Percentiles rank a stretch among this genome's conserved stretches.
phyloP scores from a whole-genome alignment of 768 basidiomycete species.

The Gelatoporia subvermispora region DNA sequence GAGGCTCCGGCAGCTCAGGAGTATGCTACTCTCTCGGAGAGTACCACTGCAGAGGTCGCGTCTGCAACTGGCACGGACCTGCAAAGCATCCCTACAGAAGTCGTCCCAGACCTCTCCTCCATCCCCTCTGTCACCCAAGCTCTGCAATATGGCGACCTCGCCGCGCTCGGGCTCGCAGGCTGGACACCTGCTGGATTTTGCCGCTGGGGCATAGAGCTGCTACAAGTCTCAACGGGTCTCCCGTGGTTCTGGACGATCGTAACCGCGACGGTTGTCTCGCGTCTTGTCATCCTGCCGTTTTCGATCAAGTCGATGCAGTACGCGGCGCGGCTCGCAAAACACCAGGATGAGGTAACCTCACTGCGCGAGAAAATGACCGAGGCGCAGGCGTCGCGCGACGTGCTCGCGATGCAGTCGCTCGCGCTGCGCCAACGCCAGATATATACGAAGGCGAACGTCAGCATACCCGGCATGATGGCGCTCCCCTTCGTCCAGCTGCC shows the following conservation, averaged over 20 bases:
- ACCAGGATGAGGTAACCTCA: constrained; percentile 53
- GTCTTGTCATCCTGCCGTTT: constrained; percentile 56
- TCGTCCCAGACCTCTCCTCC: constrained; percentile 8
- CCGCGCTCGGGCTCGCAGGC: constrained; percentile 55
- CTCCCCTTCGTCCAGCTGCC: constrained; percentile 67
- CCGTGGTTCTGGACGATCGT: constrained; percentile 87
- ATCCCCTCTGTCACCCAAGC: constrained; percentile 27
- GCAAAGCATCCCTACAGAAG: constrained; percentile 3
- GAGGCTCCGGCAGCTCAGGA: constrained; percentile 10
- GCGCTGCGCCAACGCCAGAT: constrained; percentile 45
- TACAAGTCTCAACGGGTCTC: constrained; percentile 65
- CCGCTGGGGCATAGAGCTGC: constrained; percentile 57
- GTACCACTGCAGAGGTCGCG: constrained; percentile 2
- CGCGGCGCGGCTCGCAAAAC: constrained; percentile 53
- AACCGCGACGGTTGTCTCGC: constrained; percentile 56
- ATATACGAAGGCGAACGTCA: constrained; percentile 62
- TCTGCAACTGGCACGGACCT: constrained; percentile 4
- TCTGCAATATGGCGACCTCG: constrained; percentile 68
- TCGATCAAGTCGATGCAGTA: constrained; percentile 52
- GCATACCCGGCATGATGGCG: constrained; percentile 48
- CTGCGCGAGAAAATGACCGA: constrained; percentile 44
- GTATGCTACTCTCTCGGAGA: background rate
- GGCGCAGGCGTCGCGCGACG: constrained; percentile 30
- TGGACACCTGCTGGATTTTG: constrained; percentile 66
- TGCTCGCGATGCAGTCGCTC: constrained; percentile 36